phyloP scores from a whole-genome alignment of 2,329 filamentous ascomycete species.

The Claviceps pazoutovae region DNA sequence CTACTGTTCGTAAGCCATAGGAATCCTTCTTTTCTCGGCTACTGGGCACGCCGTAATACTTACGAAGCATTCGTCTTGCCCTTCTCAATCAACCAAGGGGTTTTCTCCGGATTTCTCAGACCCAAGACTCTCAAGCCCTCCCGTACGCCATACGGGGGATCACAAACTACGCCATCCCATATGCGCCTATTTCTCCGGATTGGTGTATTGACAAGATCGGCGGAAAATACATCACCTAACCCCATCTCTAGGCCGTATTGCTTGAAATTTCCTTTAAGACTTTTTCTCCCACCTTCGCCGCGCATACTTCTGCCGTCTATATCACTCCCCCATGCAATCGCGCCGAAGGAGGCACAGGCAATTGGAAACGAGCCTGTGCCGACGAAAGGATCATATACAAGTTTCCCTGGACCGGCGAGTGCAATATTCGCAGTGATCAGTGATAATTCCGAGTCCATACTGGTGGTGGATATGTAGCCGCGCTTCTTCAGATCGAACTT shows the following conservation, averaged over 20 bases:
- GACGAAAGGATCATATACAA: slow-evolving; percentile 92
- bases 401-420: slow-evolving; percentile 63
- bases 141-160: slow-evolving; percentile 89
- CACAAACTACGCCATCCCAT: slow-evolving; percentile 85
- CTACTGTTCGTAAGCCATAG: slow-evolving; percentile 10
- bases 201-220: slow-evolving; percentile 80
- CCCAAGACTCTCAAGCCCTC: slow-evolving; percentile 86
- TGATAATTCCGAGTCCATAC: slow-evolving; percentile 91
- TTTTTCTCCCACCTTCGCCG: slow-evolving; percentile 45
- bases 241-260: slow-evolving; percentile 59
- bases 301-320: slow-evolving; percentile 85
- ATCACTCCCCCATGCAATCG: slow-evolving; percentile 71
- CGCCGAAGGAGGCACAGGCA: slow-evolving; percentile 82
- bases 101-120: slow-evolving; percentile 50
- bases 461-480: slow-evolving; percentile 86
- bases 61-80: slow-evolving; percentile 57
- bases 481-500: slow-evolving; percentile 87
- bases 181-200: slow-evolving; percentile 42
- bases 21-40: not conserved
- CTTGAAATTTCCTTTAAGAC: slow-evolving; percentile 56
- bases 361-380: slow-evolving; percentile 89
- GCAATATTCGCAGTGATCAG: slow-evolving; percentile 87
- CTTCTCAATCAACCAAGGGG: slow-evolving; percentile 48
- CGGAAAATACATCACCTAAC: slow-evolving; percentile 68
- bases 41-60: slow-evolving; percentile 15